Conservation (phyloP, 176 grass and related monocot genomes). For the Tillandsia leiboldiana region DNA sequence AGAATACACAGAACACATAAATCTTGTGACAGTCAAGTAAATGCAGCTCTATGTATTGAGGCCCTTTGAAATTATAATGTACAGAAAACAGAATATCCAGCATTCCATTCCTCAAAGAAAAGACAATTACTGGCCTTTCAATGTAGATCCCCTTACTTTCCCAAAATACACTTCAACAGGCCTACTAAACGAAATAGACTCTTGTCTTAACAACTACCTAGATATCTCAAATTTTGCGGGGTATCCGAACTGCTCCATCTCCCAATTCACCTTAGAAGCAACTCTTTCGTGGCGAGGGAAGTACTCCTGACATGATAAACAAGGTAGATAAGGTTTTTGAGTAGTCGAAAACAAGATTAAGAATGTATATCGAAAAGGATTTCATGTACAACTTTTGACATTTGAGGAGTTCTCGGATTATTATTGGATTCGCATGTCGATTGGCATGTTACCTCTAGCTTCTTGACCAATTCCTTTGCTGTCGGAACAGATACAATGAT, state of each 20-base stretch:
- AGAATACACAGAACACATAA: background rate
- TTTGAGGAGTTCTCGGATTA: background rate
- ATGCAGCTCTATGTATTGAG: background rate
- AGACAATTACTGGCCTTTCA: background rate
- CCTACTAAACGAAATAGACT: background rate
- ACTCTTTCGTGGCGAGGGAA: slow-evolving; percentile 85
- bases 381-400: background rate
- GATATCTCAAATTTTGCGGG: background rate
- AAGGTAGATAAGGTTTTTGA: background rate
- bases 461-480: slow-evolving; percentile 80
- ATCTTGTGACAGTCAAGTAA: background rate
- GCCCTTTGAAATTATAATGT: background rate
- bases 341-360: background rate
- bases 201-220: background rate
- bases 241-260: slow-evolving; percentile 34
- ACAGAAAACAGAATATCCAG: background rate
- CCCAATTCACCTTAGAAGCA: slow-evolving; percentile 85
- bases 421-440: background rate
- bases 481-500: slow-evolving; percentile 90
- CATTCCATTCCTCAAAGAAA: background rate
- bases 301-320: slow-evolving; percentile 43
- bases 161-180: background rate
- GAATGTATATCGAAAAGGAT: background rate
- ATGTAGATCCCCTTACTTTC: background rate
- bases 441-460: slow-evolving; percentile 56